Evolutionary conservation across 257 asterid genomes (phyloP), one percentile per base, ranked within the genome.

Genomic region (Solanum tarapatanum): DNA sequence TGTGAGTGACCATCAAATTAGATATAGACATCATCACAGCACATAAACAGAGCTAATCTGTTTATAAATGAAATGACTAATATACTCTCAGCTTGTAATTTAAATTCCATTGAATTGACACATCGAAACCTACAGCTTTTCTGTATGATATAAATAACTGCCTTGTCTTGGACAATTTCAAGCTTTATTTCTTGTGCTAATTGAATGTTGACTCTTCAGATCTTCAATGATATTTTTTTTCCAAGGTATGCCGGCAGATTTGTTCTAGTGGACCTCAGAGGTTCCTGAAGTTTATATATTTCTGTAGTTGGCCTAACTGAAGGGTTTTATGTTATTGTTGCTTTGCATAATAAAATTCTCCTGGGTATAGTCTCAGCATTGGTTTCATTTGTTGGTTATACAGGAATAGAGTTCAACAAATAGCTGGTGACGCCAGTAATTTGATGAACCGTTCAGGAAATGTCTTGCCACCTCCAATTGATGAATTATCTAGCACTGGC

Each of bases 371-470:
- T 82, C 70, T 82, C 24, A 39, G 43, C 89, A 32, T 89, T 87
- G 85, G 73, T 85, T 87, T 84, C 87, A 82, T 62, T 43, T 70
- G 77, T 79, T 89, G 74, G 36, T 87, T 88, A 68, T 91, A 72
- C 76, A 97, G 99, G 95, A 94, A 92, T 94, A 93, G 98, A 91
- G 99, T 97, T 72, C 98, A 97, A 90, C 95, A 95, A 93, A 94
- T 97, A 84, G 98, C 89, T 89, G 99, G 99, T 88, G 93, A 90
- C 83, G 36, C 95, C 85, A 90, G 91, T 91, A 93, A 87, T 90
- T 87, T 76, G 88, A 84, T 82, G 87, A 91, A 92, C 80, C 94
- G 96, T 82, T 83, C 94, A 11, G 99, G 99, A 89, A 87, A 86
- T 88, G 88, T 92, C 87, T 91, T 97, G 93, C 99, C 99, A 86